phyloP scores from a whole-genome alignment of 2,329 filamentous ascomycete genomes.

The Curvularia eragrostidis region DNA sequence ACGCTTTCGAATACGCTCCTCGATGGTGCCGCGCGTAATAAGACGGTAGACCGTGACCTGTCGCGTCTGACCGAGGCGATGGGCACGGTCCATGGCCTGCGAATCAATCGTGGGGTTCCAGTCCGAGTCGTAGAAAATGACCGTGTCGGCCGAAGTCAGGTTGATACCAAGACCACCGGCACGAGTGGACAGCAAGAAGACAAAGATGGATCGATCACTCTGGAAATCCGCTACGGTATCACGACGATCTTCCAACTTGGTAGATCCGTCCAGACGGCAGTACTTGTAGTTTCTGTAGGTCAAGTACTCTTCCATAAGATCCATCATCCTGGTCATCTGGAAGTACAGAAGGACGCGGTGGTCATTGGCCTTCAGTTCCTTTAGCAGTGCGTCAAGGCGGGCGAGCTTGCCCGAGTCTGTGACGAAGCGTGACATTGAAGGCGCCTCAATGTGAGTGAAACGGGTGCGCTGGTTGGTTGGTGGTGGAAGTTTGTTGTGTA shows the following conservation, averaged over 20 bases:
- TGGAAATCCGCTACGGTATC: constrained; percentile 98
- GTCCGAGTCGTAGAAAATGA: constrained; percentile 99
- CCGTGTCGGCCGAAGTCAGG: constrained; percentile 91
- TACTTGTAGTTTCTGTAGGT: constrained; percentile 99
- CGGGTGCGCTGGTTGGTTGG: constrained; percentile 82
- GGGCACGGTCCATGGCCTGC: constrained; percentile 98
- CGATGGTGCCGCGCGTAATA: constrained; percentile 95
- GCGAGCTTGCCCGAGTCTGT: constrained; percentile 97
- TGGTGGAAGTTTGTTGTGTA: constrained; percentile 71
- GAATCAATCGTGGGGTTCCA: constrained; percentile 99
- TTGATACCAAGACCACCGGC: constrained; percentile 99
- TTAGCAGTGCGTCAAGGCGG: constrained; percentile 84
- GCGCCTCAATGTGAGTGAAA: constrained; percentile 90
- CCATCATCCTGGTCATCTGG: constrained; percentile 99
- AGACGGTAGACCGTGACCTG: constrained; percentile 98
- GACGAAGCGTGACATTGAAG: constrained; percentile 96
- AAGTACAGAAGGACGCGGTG: constrained; percentile 97
- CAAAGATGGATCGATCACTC: constrained; percentile 90
- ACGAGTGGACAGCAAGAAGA: constrained; percentile 94
- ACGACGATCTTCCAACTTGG: constrained; percentile 93
- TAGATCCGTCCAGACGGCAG: constrained; percentile 93
- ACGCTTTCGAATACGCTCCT: constrained; percentile 96
- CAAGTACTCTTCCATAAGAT: constrained; percentile 98
- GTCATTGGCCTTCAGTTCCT: constrained; percentile 86
- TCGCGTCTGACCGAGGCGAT: constrained; percentile 92